A percentile compares a stretch with the other conserved stretches of the same genome.
phyloP scores from a whole-genome alignment of 208 protist species.

The Ichthyophonus hoferi region DNA sequence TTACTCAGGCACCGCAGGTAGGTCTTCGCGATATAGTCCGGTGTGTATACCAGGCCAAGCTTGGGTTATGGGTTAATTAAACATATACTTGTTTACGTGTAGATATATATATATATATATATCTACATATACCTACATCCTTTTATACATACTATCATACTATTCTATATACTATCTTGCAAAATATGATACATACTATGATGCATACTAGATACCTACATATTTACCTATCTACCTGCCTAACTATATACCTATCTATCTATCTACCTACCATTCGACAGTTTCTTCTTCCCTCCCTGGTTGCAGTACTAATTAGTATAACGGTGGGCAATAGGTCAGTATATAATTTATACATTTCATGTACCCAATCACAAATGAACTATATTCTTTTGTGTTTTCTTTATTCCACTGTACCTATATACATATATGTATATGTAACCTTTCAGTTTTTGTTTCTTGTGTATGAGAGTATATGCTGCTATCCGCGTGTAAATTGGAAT shows the following conservation, averaged over 20 bases:
- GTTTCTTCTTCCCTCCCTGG: conserved; percentile 28
- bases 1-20: conserved; percentile 10
- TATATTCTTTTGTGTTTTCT: not conserved
- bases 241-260: not conserved
- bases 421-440: not conserved
- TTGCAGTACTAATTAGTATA: conserved; percentile 18
- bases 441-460: not conserved
- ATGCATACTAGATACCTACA: too few species aligned
- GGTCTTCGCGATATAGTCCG: not conserved
- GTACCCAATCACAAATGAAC: too few species aligned
- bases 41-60: not conserved
- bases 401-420: not conserved
- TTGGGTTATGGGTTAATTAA: not conserved
- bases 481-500: not conserved
- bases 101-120: conserved; percentile 4
- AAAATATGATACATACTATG: too few species aligned
- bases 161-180: too few species aligned
- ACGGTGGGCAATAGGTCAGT: conserved; percentile 20
- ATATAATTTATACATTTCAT: too few species aligned
- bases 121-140: not conserved
- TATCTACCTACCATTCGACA: not conserved
- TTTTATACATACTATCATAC: too few species aligned
- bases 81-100: not conserved
- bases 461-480: not conserved
- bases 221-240: not conserved